These are phyloP conservation scores for Bipolaris victoriae DNA, from an alignment of 2,329 filamentous ascomycete species.

Conservation along the genomic window DNA sequence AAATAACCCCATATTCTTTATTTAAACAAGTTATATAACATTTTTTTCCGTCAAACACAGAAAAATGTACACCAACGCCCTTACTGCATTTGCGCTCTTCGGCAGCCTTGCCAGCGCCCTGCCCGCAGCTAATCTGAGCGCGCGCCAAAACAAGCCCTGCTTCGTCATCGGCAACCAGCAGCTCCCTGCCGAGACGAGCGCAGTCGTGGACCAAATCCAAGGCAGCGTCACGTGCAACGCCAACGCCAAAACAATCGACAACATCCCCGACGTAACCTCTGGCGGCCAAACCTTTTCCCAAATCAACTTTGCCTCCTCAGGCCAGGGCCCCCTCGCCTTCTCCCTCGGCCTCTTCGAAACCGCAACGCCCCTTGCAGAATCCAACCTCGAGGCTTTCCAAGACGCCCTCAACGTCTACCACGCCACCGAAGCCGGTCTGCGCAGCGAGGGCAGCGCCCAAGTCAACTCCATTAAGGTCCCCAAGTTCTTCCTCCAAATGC, in stretches of 20 bases:
- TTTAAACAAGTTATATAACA: not conserved
- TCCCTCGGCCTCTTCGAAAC: constrained; percentile 62
- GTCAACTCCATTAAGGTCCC: constrained; percentile 61
- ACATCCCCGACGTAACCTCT: constrained; percentile 64
- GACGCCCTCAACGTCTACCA: constrained; percentile 62
- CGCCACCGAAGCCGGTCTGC: constrained; percentile 65
- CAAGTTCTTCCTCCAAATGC: constrained; percentile 68
- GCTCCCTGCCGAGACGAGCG: constrained; percentile 59
- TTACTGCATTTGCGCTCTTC: constrained; percentile 22
- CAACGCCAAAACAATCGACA: constrained; percentile 56
- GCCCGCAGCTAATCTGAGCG: constrained; percentile 14
- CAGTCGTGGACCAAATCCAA: constrained; percentile 53
- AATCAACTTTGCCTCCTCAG: constrained; percentile 63
- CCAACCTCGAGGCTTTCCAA: constrained; percentile 60
- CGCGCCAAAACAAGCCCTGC: constrained; percentile 51
- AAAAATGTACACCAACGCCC: constrained; percentile 25
- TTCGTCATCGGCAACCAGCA: constrained; percentile 60
- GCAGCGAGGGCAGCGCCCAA: constrained; percentile 59
- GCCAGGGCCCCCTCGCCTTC: constrained; percentile 59
- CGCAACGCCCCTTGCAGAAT: constrained; percentile 55
- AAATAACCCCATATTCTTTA: not conserved
- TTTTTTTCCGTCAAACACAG: not conserved
- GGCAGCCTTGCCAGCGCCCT: constrained; percentile 23
- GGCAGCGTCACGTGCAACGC: constrained; percentile 58
- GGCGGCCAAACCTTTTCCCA: constrained; percentile 59